These are phyloP conservation scores for Zygoascus meyerae DNA, from an alignment of 1,139 yeast species.

Conservation along the genomic window DNA sequence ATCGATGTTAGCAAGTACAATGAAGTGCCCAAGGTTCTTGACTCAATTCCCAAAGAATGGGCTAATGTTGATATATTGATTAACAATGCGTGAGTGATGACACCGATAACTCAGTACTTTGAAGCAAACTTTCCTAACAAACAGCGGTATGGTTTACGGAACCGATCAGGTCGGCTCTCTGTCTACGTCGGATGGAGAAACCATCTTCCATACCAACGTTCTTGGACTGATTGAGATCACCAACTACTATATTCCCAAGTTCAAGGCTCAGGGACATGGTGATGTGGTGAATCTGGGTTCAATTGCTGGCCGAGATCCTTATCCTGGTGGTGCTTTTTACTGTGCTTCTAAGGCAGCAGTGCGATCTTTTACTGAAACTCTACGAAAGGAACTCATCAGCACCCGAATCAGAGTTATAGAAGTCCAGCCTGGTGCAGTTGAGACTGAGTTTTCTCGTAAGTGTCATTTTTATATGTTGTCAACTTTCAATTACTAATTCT, in stretches of 20 bases:
- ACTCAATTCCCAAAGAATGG: conserved; percentile 37
- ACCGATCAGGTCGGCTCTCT: conserved; percentile 57
- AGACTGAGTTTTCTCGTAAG: conserved; percentile 66
- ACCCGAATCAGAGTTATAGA: conserved; percentile 75
- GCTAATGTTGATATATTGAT: conserved; percentile 46
- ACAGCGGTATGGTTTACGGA: conserved; percentile 66
- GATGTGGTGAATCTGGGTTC: conserved; percentile 82
- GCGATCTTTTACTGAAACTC: conserved; percentile 64
- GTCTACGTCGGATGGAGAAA: conserved; percentile 47
- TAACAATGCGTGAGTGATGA: conserved; percentile 61
- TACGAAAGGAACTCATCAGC: conserved; percentile 71
- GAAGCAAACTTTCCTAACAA: too few relatives aligned
- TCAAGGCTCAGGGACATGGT: conserved; percentile 57
- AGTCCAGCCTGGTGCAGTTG: conserved; percentile 83
- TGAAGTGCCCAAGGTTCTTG: conserved; percentile 49
- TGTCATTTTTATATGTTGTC: not conserved
- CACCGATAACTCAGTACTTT: not conserved
- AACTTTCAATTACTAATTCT: not conserved
- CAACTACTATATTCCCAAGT: conserved; percentile 53
- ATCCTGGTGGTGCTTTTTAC: conserved; percentile 80
- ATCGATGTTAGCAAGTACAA: conserved; percentile 57
- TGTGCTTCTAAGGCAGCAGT: conserved; percentile 87
- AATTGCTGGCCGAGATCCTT: conserved; percentile 82
- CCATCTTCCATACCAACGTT: conserved; percentile 68
- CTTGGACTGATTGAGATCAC: conserved; percentile 65